phyloP scores from a whole-genome alignment of 1,139 yeast genomes.

The Nakaseomyces glabratus region DNA sequence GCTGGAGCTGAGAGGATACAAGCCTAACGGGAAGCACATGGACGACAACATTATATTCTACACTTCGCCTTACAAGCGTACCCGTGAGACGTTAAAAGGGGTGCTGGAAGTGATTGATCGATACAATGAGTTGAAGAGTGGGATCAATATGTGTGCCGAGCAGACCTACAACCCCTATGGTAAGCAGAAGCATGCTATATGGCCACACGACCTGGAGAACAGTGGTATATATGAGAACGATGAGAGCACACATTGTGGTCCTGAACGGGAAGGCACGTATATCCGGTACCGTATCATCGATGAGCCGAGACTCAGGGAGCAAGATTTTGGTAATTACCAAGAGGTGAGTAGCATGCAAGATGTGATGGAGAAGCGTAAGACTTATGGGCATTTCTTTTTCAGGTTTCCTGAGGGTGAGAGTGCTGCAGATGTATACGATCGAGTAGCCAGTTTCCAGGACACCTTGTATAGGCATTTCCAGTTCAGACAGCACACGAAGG shows the following conservation, averaged over 20 bases:
- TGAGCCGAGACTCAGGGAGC: slow-evolving; percentile 87
- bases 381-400: slow-evolving; percentile 86
- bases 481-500: slow-evolving; percentile 23
- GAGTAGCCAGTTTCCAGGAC: slow-evolving; percentile 84
- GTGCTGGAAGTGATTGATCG: slow-evolving; percentile 52
- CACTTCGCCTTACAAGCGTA: slow-evolving; percentile 75
- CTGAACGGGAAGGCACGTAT: slow-evolving; percentile 26
- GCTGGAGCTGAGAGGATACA: slow-evolving; percentile 15
- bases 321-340: slow-evolving; percentile 91
- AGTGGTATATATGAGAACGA: slow-evolving; percentile 26
- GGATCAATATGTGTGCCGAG: slow-evolving; percentile 12
- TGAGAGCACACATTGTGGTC: slow-evolving; percentile 7
- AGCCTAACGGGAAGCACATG: slow-evolving; percentile 11
- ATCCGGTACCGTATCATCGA: slow-evolving; percentile 53
- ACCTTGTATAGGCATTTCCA: slow-evolving; percentile 73
- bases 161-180: slow-evolving; percentile 19
- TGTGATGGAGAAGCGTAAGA: slow-evolving; percentile 72
- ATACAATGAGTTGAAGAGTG: slow-evolving; percentile 19
- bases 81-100: slow-evolving; percentile 70
- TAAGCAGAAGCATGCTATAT: slow-evolving; percentile 20
- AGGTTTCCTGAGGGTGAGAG: slow-evolving; percentile 90
- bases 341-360: slow-evolving; percentile 43
- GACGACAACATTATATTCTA: slow-evolving; percentile 42
- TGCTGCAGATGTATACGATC: slow-evolving; percentile 89
- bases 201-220: slow-evolving; percentile 14